These are phyloP conservation scores for Achlya hypogyna DNA, from an alignment of 352 stramenopile genomes.

Conservation along the genomic window DNA sequence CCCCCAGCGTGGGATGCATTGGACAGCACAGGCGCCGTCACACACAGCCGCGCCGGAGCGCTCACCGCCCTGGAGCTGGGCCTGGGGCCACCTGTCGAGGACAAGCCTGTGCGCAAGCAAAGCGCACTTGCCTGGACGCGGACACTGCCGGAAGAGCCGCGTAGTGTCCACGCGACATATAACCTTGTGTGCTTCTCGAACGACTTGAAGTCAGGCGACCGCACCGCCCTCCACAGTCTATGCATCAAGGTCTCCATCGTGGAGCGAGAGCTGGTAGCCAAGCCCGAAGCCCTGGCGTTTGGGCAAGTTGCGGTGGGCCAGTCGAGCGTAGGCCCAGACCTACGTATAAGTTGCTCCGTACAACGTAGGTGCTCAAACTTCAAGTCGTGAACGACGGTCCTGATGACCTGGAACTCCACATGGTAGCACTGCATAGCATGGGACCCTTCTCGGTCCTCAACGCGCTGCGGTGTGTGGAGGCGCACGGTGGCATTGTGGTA, in stretches of 20 bases:
- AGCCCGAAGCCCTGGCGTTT: constrained; percentile 52
- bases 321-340: constrained; percentile 20
- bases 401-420: constrained; percentile 31
- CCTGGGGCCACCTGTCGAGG: too few species aligned
- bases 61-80: not conserved
- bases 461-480: constrained; percentile 38
- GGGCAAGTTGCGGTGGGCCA: constrained; percentile 83
- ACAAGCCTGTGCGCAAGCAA: constrained; percentile 1
- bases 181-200: constrained; percentile 60
- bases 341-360: not conserved
- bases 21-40: too few species aligned
- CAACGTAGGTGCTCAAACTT: constrained; percentile 34
- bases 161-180: constrained; percentile 71
- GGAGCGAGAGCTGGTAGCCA: constrained; percentile 38
- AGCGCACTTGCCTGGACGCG: constrained; percentile 21
- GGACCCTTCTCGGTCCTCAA: constrained; percentile 80
- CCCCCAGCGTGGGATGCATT: constrained; percentile 22
- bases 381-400: constrained; percentile 42
- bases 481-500: constrained; percentile 22
- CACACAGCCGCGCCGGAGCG: constrained; percentile 1
- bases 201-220: constrained; percentile 7
- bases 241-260: constrained; percentile 59
- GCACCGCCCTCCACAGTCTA: constrained; percentile 35
- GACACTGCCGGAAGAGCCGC: constrained; percentile 32
- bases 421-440: constrained; percentile 60